Base-by-base conservation (phyloP, 140 eudicot species). In the Stevia rebaudiana region DNA sequence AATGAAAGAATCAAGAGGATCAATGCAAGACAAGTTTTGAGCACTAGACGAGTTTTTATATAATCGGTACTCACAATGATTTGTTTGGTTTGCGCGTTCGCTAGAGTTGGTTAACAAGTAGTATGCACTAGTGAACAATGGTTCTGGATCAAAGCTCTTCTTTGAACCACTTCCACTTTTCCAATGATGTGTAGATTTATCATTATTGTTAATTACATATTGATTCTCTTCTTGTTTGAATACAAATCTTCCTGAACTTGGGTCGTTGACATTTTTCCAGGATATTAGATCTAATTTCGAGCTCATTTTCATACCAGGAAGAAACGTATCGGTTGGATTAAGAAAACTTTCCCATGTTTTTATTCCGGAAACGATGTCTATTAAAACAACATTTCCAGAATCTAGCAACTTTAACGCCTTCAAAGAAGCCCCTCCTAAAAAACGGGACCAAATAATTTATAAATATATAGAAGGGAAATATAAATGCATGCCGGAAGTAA, bases 251-350 rank as follows among this genome's bases (percentile, higher is more conserved):
- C 83, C 81, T 4, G 4, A 1, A 7, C 54, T 66, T 8, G 86
- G 83, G 56, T 74, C 67, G 4, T 18, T 18, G 0, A 0, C 18
- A 42, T 17, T 43, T 30, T 24, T 66, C 89, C 89, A 79, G 3
- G 89, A 79, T 16, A 12, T 67, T 39, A 80, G 63, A 11, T 3
- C 71, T 19, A 74, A 1, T 15, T 36, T 16, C 0, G 17, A 7
- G 18, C 41, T 8, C 83, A 79, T 61, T 46, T 7, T 43, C 89
- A 83, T 83, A 52, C 86, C 82, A 0, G 79, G 84, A 65, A 84
- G 91, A 51, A 81, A 75, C 9, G 91, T 84, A 52, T 84, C 76
- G 0, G 84, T 75, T 17, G 86, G 76, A 24, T 63, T 0, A 4
- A 5, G 0, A 24, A 84, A 84, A 57, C 84, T 84, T 60, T 75